These are phyloP conservation scores for Zoysia matrella DNA, from an alignment of 202 grass and related monocot species.

Conservation along the genomic window DNA sequence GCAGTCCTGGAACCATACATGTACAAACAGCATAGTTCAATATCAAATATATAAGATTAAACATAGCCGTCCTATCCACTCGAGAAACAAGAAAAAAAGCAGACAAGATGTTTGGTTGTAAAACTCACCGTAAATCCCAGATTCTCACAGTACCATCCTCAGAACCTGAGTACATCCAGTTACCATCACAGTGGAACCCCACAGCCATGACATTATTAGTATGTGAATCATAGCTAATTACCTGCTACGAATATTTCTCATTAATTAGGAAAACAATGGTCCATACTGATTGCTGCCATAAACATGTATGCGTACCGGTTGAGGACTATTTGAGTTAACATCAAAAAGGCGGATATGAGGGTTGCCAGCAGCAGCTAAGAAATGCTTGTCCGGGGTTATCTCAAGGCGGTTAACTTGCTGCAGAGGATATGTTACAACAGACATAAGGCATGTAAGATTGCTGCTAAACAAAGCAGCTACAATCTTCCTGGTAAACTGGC, in stretches of 20 bases:
- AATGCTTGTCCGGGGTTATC: slow-evolving; percentile 91
- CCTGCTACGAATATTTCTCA: slow-evolving; percentile 45
- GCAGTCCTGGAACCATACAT: slow-evolving; percentile 63
- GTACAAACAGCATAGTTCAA: slow-evolving; percentile 25
- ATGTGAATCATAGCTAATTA: slow-evolving; percentile 93
- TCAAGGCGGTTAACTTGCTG: slow-evolving; percentile 98
- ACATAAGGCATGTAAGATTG: not conserved
- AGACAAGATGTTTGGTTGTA: slow-evolving; percentile 11
- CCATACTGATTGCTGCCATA: slow-evolving; percentile 12
- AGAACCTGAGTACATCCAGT: slow-evolving; percentile 99
- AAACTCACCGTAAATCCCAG: slow-evolving; percentile 86
- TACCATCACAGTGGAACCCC: slow-evolving; percentile 96
- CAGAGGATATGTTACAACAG: slow-evolving; percentile 28
- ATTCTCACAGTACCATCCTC: slow-evolving; percentile 98
- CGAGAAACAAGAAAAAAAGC: too few species aligned
- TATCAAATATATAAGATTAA: slow-evolving; percentile 14
- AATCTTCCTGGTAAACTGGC: not conserved
- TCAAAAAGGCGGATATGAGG: slow-evolving; percentile 94
- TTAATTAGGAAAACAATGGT: slow-evolving; percentile 23
- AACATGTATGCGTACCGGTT: slow-evolving; percentile 62
- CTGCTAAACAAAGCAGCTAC: not conserved
- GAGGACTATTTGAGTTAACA: slow-evolving; percentile 81
- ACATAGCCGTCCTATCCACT: not conserved
- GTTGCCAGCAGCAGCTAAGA: slow-evolving; percentile 92
- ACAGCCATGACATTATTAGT: slow-evolving; percentile 98